Base-by-base conservation (phyloP, 2,329 filamentous ascomycete genomes). In the Xylariaceae sp. region DNA sequence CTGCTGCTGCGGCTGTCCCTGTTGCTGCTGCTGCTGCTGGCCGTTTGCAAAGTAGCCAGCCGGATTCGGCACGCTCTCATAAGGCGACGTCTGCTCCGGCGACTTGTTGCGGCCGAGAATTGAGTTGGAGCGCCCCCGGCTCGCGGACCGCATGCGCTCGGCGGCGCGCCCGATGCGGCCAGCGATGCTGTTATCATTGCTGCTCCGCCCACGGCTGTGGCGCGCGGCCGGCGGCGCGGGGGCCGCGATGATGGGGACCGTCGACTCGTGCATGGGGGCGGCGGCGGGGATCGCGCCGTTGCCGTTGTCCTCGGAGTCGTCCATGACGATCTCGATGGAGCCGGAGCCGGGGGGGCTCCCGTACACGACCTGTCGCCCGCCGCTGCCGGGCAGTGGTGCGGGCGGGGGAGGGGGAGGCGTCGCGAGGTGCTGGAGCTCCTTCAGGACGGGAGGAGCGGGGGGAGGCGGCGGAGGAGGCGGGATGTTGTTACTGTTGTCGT, bases 281-380 rank as follows among this genome's bases (percentile, higher is more conserved):
- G 64, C 64, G 11, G 57, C 48, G 11, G 64, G 50, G 2, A 49
- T 22, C 16, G 18, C 15, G 2, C 24, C 12, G 6, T n/a, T n/a
- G n/a, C n/a, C n/a, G n/a, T n/a, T n/a, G 41, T 45, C 28, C 41
- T 57, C 51, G 15, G 76, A 75, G 2, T 80, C 76, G 49, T 83
- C 79, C 73, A 81, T 80, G 37, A 84, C 78, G 46, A 84, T 80
- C 57, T 84, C 79, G 49, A 84, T 82, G 54, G 79, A 74, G 4
- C 74, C 78, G 0, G 76, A 73, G 7, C 68, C 71, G 13, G 69
- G 50, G 2, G 68, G 43, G 26, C 44, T 68, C 24, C 63, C 60
- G 47, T 71, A 68, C 34, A 72, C 56, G 7, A 65, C 63, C 2
- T 65, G 60, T 22, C 62, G 64, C 22, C 57, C 53, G 26, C 65